Percentiles rank a stretch among this genome's conserved stretches.
Conservation (phyloP, 179 eudicot genomes). For the Beta corolliflora region DNA sequence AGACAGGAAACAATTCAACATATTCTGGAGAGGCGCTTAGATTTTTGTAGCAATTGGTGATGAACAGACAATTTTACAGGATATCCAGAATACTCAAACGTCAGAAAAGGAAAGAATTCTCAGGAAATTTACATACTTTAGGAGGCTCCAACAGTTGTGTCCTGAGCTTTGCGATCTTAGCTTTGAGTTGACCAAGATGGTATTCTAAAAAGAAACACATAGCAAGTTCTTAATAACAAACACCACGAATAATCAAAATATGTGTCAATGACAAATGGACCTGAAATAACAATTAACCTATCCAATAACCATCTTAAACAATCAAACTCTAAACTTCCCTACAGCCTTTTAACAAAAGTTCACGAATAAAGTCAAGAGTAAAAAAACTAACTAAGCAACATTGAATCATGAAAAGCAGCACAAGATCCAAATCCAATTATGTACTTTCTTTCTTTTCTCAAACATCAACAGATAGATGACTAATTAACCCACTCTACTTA, state of each 20-base stretch:
- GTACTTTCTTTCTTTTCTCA: neutral
- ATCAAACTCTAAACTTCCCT: neutral
- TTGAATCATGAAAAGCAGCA: neutral
- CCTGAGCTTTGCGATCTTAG: constrained; percentile 97
- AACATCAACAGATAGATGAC: too few relatives aligned
- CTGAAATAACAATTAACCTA: constrained; percentile 2
- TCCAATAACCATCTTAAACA: neutral
- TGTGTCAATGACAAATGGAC: neutral
- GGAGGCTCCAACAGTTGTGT: constrained; percentile 98
- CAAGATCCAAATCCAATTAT: neutral
- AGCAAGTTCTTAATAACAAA: constrained; percentile 10
- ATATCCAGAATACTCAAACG: neutral
- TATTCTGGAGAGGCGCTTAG: neutral
- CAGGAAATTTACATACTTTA: constrained; percentile 54
- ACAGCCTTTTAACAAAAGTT: neutral
- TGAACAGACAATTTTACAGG: neutral
- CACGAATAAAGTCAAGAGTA: neutral
- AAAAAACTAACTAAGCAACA: constrained; percentile 2
- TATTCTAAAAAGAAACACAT: constrained; percentile 61
- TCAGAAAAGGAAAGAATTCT: neutral
- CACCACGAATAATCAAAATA: neutral
- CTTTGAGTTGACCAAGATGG: constrained; percentile 99
- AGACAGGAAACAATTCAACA: neutral
- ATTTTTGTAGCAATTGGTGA: neutral
- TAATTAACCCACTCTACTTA: neutral